Evolutionary conservation across 768 basidiomycete genomes (phyloP).

Genomic region (Holtermanniella nyarrowii): DNA sequence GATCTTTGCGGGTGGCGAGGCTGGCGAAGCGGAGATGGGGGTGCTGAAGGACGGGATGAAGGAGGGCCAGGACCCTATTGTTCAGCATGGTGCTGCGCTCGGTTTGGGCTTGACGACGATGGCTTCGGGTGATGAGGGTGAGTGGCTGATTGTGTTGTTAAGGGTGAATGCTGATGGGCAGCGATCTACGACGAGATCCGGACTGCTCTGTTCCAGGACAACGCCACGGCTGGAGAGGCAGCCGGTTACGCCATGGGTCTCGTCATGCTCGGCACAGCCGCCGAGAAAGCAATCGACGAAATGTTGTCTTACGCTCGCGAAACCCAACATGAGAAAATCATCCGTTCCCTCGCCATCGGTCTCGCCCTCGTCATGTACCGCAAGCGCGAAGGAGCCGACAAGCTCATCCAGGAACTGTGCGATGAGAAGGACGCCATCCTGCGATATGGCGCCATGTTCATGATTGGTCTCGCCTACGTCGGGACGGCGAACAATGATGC

Average conservation of each 20-base stretch:
- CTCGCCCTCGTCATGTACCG: conserved; percentile 87
- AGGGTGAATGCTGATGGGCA: conserved; percentile 10
- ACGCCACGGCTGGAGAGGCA: conserved; percentile 90
- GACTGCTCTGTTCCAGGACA: conserved; percentile 79
- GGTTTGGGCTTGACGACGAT: conserved; percentile 94
- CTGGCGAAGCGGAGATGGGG: conserved; percentile 68
- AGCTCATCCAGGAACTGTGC: conserved; percentile 63
- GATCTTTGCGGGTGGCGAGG: conserved; percentile 72
- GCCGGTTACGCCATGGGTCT: conserved; percentile 96
- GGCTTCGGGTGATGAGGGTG: conserved; percentile 68
- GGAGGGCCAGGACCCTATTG: conserved; percentile 60
- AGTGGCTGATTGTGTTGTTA: conserved; percentile 7
- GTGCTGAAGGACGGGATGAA: conserved; percentile 54
- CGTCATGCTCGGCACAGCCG: conserved; percentile 92
- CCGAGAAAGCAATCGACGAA: conserved; percentile 67
- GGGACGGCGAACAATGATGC: conserved; percentile 92
- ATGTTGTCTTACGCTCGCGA: conserved; percentile 95
- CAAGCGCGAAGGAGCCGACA: conserved; percentile 81
- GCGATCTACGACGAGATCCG: conserved; percentile 90
- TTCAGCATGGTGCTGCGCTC: conserved; percentile 93
- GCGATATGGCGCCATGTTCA: conserved; percentile 95
- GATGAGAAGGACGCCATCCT: conserved; percentile 93
- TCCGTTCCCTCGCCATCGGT: conserved; percentile 86
- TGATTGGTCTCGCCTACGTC: conserved; percentile 88
- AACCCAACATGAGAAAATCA: conserved; percentile 98